phyloP scores from a whole-genome alignment of 2,329 filamentous ascomycete species.

The Botrytis tulipae region DNA sequence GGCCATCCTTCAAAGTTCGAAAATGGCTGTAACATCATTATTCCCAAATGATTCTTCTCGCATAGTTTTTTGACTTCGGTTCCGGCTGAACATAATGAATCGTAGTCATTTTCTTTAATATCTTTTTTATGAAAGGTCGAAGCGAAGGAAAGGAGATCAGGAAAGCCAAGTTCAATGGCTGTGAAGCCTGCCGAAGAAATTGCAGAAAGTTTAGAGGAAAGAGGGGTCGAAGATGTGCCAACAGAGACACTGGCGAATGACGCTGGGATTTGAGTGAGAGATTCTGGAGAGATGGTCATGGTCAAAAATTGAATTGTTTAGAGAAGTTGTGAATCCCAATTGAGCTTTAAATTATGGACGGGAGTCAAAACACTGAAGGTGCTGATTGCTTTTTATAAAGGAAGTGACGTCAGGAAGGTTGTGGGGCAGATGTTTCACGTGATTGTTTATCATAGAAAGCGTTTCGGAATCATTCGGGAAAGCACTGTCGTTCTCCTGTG shows the following conservation, averaged over 20 bases:
- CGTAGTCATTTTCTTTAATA: conserved; percentile 58
- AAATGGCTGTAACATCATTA: conserved; percentile 75
- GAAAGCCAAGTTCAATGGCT: conserved; percentile 72
- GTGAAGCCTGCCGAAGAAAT: conserved; percentile 65
- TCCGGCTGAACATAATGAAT: conserved; percentile 54
- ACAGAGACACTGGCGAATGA: conserved; percentile 59
- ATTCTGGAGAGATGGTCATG: conserved; percentile 21
- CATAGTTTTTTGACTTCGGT: conserved; percentile 54
- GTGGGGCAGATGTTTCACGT: conserved; percentile 15
- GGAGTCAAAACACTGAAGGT: background rate
- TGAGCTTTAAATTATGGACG: background rate
- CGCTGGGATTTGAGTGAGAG: conserved; percentile 43
- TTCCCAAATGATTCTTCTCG: conserved; percentile 52
- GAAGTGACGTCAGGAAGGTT: conserved; percentile 10
- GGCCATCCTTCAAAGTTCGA: conserved; percentile 76
- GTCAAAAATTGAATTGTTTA: background rate
- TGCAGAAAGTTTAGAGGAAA: conserved; percentile 59
- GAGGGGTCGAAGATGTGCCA: conserved; percentile 48
- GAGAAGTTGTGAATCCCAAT: background rate
- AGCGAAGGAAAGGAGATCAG: conserved; percentile 66
- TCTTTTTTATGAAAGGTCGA: conserved; percentile 49
- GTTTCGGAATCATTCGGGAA: conserved; percentile 21
- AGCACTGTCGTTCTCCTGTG: conserved; percentile 8
- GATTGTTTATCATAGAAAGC: background rate
- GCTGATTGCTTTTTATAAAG: background rate